A percentile compares a stretch with the other conserved stretches of the same genome.
Conservation (phyloP, 129 eudicot genomes). For the Apium graveolens region DNA sequence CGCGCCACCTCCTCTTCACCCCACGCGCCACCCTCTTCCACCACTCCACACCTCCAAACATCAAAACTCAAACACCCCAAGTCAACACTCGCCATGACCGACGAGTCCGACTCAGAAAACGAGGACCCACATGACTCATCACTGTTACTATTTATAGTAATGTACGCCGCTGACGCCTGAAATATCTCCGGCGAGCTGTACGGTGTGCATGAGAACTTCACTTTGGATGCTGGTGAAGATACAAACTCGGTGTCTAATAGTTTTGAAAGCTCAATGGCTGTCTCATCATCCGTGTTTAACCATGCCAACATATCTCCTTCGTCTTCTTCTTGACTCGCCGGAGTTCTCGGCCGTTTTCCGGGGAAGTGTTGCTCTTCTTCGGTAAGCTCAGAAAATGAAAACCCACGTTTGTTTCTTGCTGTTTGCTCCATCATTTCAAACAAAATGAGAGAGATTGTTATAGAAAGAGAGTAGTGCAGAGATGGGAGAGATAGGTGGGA, state of each 20-base stretch:
- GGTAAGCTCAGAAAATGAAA: not conserved
- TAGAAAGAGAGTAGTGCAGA: no score
- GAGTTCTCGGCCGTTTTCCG: constrained; percentile 4
- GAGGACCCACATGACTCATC: constrained; percentile 86
- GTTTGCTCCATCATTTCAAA: not conserved
- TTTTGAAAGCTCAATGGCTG: constrained; percentile 36
- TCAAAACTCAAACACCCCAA: constrained; percentile 12
- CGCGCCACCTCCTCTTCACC: constrained; percentile 26
- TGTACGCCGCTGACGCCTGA: constrained; percentile 54
- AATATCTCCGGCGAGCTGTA: constrained; percentile 28
- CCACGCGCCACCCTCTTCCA: constrained; percentile 24
- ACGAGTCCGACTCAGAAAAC: constrained; percentile 53
- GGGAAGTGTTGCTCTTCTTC: not conserved
- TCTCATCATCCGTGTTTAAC: constrained; percentile 37
- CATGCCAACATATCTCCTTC: constrained; percentile 28
- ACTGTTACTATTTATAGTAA: constrained; percentile 76
- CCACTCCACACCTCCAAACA: not conserved
- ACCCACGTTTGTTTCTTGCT: not conserved
- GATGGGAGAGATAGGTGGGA: not conserved
- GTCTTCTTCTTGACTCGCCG: constrained; percentile 3
- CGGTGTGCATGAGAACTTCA: constrained; percentile 57
- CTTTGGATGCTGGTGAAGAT: constrained; percentile 26
- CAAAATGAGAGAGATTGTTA: no score
- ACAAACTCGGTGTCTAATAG: constrained; percentile 28
- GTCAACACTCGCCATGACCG: constrained; percentile 65